Evolutionary conservation across 768 basidiomycete species (phyloP), one percentile per base, ranked within the genome.

Genomic region (Trametes sanguinea): DNA sequence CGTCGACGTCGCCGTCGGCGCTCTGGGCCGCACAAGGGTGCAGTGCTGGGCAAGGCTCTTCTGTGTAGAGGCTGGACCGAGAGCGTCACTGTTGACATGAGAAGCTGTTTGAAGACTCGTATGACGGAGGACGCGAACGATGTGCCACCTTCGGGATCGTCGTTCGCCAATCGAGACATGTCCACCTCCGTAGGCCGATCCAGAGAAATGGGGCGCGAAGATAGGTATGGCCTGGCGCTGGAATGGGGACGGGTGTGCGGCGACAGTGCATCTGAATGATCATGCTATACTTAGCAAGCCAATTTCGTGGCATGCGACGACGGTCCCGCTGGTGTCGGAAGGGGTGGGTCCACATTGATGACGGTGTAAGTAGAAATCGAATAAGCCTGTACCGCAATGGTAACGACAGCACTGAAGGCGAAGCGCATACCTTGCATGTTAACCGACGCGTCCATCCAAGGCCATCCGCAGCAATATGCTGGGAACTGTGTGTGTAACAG

Each of bases 271-370:
- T 22, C 22, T 22, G 22, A 5, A n/a, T 6, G 42, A 14, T 43
- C n/a, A n/a, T 13, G 14, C 42, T 43, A 43, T 8, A 43, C 42
- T 43, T 43, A 43, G 42, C 42, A n/a, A 39, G 39, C 8, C 39
- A 39, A 11, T 16, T 4, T n/a, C 42, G 42, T 14, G 42, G 42
- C 8, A 8, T 43, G 14, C 4, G 42, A 14, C 42, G 5, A 50
- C 29, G 30, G 13, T 27, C 48, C 16, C 50, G 42, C 14, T 6
- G n/a, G 8, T 8, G 7, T 6, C 10, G 4, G n/a, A 13, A 43
- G 7, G 2, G 42, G 43, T 63, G 57, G 62, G 62, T 64, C 62
- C 62, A 51, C 57, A 51, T 59, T 45, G 52, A 45, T 57, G 35
- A 33, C 29, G 13, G 32, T 63, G 62, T 58, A 42, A 10, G 59